Conservation (phyloP, 176 grass and related monocot species). For the Bromus sterilis region DNA sequence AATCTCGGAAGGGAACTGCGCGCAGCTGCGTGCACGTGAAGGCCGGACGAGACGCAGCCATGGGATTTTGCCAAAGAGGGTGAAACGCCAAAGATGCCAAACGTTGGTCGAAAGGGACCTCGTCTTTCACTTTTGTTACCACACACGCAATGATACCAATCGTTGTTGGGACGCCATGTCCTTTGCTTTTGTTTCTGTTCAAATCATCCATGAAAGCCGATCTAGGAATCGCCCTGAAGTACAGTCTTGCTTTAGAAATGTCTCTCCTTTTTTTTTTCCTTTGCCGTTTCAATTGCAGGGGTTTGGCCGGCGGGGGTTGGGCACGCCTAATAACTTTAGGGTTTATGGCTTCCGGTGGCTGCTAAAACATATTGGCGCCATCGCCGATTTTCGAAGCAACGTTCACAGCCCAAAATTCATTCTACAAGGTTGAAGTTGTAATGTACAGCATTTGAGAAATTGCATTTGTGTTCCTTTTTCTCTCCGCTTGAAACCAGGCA, state of each 20-base stretch:
- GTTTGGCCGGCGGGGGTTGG: background rate
- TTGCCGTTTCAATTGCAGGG: background rate
- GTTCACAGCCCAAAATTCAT: background rate
- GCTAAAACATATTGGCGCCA: background rate
- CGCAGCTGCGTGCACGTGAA: slow-evolving; percentile 26
- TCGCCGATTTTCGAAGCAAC: background rate
- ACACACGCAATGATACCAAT: slow-evolving; percentile 10
- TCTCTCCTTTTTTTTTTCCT: background rate
- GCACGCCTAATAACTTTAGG: background rate
- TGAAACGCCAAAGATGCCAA: slow-evolving; percentile 26
- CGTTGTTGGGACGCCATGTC: slow-evolving; percentile 24
- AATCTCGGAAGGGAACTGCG: background rate
- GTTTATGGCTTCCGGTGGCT: background rate
- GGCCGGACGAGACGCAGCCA: background rate
- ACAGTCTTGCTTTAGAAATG: slow-evolving; percentile 17
- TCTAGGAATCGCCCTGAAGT: background rate
- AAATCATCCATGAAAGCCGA: background rate
- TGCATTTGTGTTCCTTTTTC: background rate
- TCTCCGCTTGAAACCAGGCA: background rate
- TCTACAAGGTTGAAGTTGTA: background rate
- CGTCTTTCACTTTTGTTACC: background rate
- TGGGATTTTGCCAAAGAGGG: slow-evolving; percentile 12
- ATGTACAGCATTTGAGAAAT: background rate
- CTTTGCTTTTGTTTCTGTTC: slow-evolving; percentile 11
- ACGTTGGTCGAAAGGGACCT: slow-evolving; percentile 30